Percentiles rank a stretch among this genome's conserved stretches.
phyloP scores from a whole-genome alignment of 164 flowering plant species.

The Houttuynia cordata region DNA sequence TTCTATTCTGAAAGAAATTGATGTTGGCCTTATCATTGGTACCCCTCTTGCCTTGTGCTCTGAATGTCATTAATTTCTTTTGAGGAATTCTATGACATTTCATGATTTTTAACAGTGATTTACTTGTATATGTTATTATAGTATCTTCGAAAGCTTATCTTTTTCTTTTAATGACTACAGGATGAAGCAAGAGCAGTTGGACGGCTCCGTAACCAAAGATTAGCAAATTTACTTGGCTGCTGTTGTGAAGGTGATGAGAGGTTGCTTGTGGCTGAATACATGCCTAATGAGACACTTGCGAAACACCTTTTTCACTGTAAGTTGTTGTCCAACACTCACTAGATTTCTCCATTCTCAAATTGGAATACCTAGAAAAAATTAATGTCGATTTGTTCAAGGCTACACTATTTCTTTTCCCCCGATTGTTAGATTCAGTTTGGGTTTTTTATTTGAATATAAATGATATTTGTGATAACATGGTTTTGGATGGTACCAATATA shows the following conservation, averaged over 20 bases:
- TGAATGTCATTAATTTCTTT: too few relatives aligned
- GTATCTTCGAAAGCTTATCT: too few relatives aligned
- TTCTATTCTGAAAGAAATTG: too few relatives aligned
- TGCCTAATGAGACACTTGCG: slow-evolving; percentile 90
- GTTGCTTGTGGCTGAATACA: slow-evolving; percentile 75
- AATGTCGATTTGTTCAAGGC: too few relatives aligned
- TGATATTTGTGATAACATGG: not conserved
- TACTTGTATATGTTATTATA: not conserved
- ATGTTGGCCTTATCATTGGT: too few relatives aligned
- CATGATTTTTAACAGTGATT: not conserved
- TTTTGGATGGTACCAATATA: slow-evolving; percentile 3
- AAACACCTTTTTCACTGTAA: slow-evolving; percentile 92
- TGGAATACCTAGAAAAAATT: too few relatives aligned
- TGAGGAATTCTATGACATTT: too few relatives aligned
- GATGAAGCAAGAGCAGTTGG: slow-evolving; percentile 93
- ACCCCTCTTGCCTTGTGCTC: too few relatives aligned
- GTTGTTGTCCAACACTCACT: slow-evolving; percentile 8
- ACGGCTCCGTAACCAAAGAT: slow-evolving; percentile 63
- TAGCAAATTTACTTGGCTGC: slow-evolving; percentile 83
- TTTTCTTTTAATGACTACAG: slow-evolving; percentile 21
- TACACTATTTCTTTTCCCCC: not conserved
- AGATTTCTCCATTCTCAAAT: too few relatives aligned
- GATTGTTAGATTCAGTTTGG: too few relatives aligned
- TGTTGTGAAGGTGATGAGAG: slow-evolving; percentile 91
- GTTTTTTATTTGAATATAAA: not conserved